Evolutionary conservation across 768 basidiomycete genomes (phyloP), one percentile per base, ranked within the genome.

Genomic region (Tubosaeta sp.): DNA sequence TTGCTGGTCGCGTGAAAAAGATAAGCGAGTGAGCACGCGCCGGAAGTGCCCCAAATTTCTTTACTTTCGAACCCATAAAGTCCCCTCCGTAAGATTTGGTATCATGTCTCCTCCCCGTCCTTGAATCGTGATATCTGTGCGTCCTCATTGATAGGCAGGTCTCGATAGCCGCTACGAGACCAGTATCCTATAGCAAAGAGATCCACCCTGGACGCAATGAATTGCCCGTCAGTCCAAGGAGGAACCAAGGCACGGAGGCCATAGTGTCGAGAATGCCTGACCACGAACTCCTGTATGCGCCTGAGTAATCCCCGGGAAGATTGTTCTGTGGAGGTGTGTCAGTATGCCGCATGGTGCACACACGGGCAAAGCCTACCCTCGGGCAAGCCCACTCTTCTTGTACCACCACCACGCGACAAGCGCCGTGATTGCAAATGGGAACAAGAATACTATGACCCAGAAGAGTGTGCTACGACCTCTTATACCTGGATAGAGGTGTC

Each of bases 171-270:
- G 17, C 82, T 72, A 51, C 82, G 74, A 9, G 78, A 52, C 14
- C 76, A 71, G 56, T 81, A 74, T 41, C 73, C 65, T 31, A 70
- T 59, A 5, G 65, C 64, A 5, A 71, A 8, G 1, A 58, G 57
- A 14, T 80, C 81, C 42, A 80, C 56, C 47, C 67, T 72, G 19
- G 80, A 81, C 0, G 75, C 63, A 2, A 84, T 75, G 69, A 80
- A 83, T 64, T 86, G 2, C 87, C 82, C 0, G 76, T 80, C 22
- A 94, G 59, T 19, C 94, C 95, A 39, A 97, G 61, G 46, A 95
- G 65, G 76, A 89, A 95, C 85, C 87, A 95, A 0, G 95, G 95
- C 3, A 97, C 80, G 10, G 89, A 91, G 1, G 90, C 91, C 38
- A 97, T 63, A 4, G 90, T 94, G 19, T 77, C 84, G 52, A 94